Percentiles rank a stretch among this genome's conserved stretches.
These are phyloP conservation scores for Penicillium sp. DNA, from an alignment of 2,329 filamentous ascomycete species.

Conservation along the genomic window DNA sequence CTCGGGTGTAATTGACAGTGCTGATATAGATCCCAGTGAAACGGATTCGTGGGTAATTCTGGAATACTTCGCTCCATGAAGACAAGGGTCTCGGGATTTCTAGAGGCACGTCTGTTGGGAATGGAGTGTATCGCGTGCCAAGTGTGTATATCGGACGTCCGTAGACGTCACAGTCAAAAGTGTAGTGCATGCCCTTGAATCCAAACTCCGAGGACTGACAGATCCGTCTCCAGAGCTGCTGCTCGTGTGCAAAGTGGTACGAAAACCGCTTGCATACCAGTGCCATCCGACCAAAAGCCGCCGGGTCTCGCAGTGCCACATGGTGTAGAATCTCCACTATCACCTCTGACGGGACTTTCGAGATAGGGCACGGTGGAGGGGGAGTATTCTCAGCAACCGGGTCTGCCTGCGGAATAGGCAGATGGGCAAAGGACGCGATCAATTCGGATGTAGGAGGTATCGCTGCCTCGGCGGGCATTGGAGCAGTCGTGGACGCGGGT, in stretches of 20 bases:
- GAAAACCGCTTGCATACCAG: slow-evolving; percentile 84
- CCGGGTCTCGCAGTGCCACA: slow-evolving; percentile 70
- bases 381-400: slow-evolving; percentile 68
- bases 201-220: slow-evolving; percentile 68
- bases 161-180: slow-evolving; percentile 60
- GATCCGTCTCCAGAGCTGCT: slow-evolving; percentile 77
- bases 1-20: slow-evolving; percentile 89
- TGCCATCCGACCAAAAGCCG: slow-evolving; percentile 68
- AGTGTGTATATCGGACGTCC: slow-evolving; percentile 42
- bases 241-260: slow-evolving; percentile 77
- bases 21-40: slow-evolving; percentile 97
- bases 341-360: slow-evolving; percentile 75
- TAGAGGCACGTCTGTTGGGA: slow-evolving; percentile 26
- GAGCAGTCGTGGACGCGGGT: slow-evolving; percentile 52
- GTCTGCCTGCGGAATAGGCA: slow-evolving; percentile 64
- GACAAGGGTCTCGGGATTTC: slow-evolving; percentile 41
- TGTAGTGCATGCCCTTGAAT: slow-evolving; percentile 77
- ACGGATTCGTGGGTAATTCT: slow-evolving; percentile 73
- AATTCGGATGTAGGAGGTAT: slow-evolving; percentile 60
- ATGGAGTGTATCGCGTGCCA: slow-evolving; percentile 33
- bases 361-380: slow-evolving; percentile 73
- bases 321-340: slow-evolving; percentile 72
- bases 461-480: slow-evolving; percentile 52
- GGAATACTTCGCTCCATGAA: slow-evolving; percentile 67
- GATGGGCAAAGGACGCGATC: slow-evolving; percentile 66